Percentiles rank a stretch among this genome's conserved stretches.
Evolutionary conservation across 345 rosid species (phyloP).

Genomic region (Acer campestre): DNA sequence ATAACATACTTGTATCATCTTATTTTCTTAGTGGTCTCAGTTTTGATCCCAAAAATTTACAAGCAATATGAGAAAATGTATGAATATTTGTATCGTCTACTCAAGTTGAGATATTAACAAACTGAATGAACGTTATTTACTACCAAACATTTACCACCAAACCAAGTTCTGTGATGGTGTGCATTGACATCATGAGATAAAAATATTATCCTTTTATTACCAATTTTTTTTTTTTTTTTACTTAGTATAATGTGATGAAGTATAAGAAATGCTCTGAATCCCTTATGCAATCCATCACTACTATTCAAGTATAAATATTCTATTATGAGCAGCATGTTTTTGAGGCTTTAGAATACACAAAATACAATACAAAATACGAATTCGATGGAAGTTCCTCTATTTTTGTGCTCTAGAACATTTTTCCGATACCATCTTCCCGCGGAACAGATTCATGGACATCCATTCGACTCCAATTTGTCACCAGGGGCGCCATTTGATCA

Average conservation of each 20-base stretch:
- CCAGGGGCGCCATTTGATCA: slow-evolving; percentile 64
- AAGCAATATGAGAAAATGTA: too few species aligned
- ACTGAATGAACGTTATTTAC: too few species aligned
- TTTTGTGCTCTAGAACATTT: slow-evolving; percentile 62
- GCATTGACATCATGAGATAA: neutral
- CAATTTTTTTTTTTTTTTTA: neutral
- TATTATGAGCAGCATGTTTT: neutral
- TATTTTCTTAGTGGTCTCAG: too few species aligned
- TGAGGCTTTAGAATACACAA: neutral
- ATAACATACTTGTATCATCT: too few species aligned
- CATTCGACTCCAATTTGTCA: slow-evolving; percentile 72
- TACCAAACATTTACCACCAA: too few species aligned
- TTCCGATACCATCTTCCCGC: slow-evolving; percentile 68
- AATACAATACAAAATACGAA: too few species aligned
- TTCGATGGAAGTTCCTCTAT: neutral
- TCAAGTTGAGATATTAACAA: too few species aligned
- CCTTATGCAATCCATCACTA: neutral
- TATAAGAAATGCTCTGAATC: neutral
- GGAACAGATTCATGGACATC: slow-evolving; percentile 77
- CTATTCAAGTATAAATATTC: neutral
- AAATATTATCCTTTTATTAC: neutral
- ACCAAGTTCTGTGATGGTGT: neutral
- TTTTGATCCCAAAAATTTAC: too few species aligned
- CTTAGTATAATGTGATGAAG: neutral
- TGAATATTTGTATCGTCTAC: neutral